Conservation (phyloP, 1,284 basidiomycete genomes). For the Athelia psychrophila region DNA sequence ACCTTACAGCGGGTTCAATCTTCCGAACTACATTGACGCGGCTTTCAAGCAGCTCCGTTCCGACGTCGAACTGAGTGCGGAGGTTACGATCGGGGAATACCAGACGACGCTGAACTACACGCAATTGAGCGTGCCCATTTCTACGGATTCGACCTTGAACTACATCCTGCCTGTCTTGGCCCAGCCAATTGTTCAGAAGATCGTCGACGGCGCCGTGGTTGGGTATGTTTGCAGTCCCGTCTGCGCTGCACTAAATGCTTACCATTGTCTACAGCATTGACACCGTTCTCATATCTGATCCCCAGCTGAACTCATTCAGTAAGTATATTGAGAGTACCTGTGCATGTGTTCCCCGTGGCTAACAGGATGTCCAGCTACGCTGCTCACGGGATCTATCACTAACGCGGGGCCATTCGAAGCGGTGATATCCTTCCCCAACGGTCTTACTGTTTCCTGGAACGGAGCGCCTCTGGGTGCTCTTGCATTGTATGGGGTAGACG, state of each 20-base stretch:
- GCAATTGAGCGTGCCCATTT: constrained; percentile 55
- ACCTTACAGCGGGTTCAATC: constrained; percentile 54
- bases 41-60: constrained; percentile 67
- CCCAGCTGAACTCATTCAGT: constrained; percentile 59
- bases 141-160: constrained; percentile 62
- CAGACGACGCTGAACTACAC: constrained; percentile 59
- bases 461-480: constrained; percentile 61
- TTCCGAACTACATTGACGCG: constrained; percentile 62
- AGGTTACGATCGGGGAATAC: constrained; percentile 69
- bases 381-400: constrained; percentile 64
- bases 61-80: constrained; percentile 57
- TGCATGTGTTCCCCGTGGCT: background rate
- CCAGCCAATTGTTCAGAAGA: constrained; percentile 77
- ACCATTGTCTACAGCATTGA: constrained; percentile 48
- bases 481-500: constrained; percentile 56
- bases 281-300: constrained; percentile 56
- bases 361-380: constrained; percentile 37
- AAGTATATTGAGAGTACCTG: constrained; percentile 11
- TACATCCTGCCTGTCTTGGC: constrained; percentile 72
- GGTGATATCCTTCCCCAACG: constrained; percentile 61
- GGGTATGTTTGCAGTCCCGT: constrained; percentile 35
- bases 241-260: background rate
- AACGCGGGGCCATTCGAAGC: constrained; percentile 81
- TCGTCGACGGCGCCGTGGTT: constrained; percentile 60
- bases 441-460: constrained; percentile 64